Evolutionary conservation across 2,329 filamentous ascomycete species (phyloP).

Genomic region (Calonectria henricotiae): DNA sequence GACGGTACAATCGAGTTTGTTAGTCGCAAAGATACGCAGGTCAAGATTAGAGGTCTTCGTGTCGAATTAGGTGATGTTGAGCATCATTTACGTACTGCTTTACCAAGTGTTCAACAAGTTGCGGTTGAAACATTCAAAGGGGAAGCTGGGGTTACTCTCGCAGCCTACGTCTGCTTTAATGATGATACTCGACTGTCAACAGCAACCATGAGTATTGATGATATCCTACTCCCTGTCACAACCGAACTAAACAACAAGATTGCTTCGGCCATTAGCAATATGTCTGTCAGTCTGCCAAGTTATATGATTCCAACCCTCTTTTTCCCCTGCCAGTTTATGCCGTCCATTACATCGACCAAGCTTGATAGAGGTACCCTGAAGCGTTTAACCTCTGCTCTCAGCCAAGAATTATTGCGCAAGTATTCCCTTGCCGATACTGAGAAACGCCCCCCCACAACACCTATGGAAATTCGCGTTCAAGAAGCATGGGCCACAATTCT

Average conservation of each 20-base stretch:
- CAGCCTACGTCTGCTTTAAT: slow-evolving; percentile 4
- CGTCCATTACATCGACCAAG: slow-evolving; percentile 19
- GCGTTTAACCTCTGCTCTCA: slow-evolving; percentile 23
- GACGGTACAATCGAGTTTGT: slow-evolving; percentile 61
- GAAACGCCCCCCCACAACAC: background rate
- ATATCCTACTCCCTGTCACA: slow-evolving; percentile 3
- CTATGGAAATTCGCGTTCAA: slow-evolving; percentile 45
- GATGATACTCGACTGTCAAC: background rate
- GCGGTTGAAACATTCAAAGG: slow-evolving; percentile 9
- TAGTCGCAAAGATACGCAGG: slow-evolving; percentile 56
- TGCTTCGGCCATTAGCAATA: background rate
- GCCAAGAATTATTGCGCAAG: slow-evolving; percentile 33
- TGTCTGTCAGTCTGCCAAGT: background rate
- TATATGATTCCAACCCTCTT: slow-evolving; percentile 19
- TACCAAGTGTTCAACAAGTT: background rate
- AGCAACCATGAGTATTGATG: background rate
- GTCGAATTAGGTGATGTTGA: slow-evolving; percentile 19
- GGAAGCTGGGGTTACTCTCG: background rate
- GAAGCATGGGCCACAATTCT: slow-evolving; percentile 55
- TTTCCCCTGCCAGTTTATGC: slow-evolving; percentile 20
- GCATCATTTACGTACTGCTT: background rate
- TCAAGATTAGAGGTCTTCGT: slow-evolving; percentile 8
- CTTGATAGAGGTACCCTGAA: slow-evolving; percentile 1
- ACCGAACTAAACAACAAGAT: background rate
- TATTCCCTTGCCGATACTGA: slow-evolving; percentile 27